Conservation (phyloP, 257 asterid species). For the Agastache rugosa region DNA sequence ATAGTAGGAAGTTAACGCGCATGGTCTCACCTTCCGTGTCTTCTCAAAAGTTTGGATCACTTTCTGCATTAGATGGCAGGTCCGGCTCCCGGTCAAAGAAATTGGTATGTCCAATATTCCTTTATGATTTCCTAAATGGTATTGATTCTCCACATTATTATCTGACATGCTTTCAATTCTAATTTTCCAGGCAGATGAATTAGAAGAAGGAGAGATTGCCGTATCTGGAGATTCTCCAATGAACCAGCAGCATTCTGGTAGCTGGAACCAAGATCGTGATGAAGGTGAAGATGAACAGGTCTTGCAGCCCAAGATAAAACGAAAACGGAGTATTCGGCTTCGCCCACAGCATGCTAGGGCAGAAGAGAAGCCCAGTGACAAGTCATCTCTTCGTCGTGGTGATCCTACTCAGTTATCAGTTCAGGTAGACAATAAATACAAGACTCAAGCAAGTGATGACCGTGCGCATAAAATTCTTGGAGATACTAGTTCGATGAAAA, state of each 20-base stretch:
- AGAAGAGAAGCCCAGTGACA: slow-evolving; percentile 68
- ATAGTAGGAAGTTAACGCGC: slow-evolving; percentile 60
- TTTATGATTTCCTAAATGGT: slow-evolving; percentile 14
- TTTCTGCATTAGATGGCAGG: slow-evolving; percentile 92
- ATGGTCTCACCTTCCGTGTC: slow-evolving; percentile 80
- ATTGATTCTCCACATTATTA: slow-evolving; percentile 4
- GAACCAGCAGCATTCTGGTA: slow-evolving; percentile 95
- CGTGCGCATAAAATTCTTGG: slow-evolving; percentile 56
- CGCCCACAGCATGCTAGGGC: slow-evolving; percentile 75
- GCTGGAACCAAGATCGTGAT: slow-evolving; percentile 96
- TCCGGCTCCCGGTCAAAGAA: slow-evolving; percentile 83
- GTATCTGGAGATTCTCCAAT: slow-evolving; percentile 84
- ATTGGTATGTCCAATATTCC: slow-evolving; percentile 51
- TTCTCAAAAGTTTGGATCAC: slow-evolving; percentile 98
- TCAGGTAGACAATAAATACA: slow-evolving; percentile 65
- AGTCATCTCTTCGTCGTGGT: slow-evolving; percentile 59
- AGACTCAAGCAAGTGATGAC: slow-evolving; percentile 61
- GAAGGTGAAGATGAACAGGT: slow-evolving; percentile 99
- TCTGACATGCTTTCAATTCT: slow-evolving; percentile 30
- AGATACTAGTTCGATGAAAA: slow-evolving; percentile 56
- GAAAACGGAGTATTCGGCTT: slow-evolving; percentile 89
- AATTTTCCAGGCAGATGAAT: slow-evolving; percentile 71
- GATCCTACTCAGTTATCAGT: slow-evolving; percentile 67
- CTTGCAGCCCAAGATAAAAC: slow-evolving; percentile 87
- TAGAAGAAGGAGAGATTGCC: slow-evolving; percentile 98